A percentile compares a stretch with the other conserved stretches of the same genome.
phyloP scores from a whole-genome alignment of 208 protist species.

The Phytomonas sp. region DNA sequence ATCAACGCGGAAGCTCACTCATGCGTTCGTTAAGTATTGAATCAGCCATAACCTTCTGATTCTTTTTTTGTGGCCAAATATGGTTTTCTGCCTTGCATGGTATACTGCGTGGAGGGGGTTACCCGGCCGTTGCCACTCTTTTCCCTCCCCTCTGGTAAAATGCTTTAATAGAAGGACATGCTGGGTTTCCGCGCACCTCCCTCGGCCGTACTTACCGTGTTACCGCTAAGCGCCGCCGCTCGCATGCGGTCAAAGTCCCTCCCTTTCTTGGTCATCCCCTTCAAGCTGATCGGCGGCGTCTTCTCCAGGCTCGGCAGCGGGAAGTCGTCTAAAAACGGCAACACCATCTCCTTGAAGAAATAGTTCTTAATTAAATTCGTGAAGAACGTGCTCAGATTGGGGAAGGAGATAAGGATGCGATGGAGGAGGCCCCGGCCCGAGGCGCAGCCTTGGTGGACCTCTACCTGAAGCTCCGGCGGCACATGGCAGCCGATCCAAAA shows the following conservation, averaged over 20 bases:
- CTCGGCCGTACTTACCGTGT: background rate
- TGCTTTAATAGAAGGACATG: conserved; percentile 1
- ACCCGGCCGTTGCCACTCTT: background rate
- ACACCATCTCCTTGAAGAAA: conserved; percentile 64
- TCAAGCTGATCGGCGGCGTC: conserved; percentile 29
- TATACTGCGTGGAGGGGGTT: too few relatives aligned
- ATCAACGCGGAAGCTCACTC: too few relatives aligned
- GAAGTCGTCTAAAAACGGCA: conserved; percentile 83
- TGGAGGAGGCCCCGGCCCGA: conserved; percentile 52
- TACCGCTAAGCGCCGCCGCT: conserved; percentile 34
- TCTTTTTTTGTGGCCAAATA: too few relatives aligned
- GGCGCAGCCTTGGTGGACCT: conserved; percentile 55
- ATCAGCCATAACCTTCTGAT: too few relatives aligned
- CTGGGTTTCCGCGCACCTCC: background rate
- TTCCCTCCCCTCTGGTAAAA: background rate
- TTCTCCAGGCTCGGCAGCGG: conserved; percentile 62
- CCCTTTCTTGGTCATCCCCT: conserved; percentile 21
- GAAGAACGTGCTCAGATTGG: conserved; percentile 54
- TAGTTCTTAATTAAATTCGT: conserved; percentile 69
- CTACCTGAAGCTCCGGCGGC: conserved; percentile 39
- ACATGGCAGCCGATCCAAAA: conserved; percentile 76
- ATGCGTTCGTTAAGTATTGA: too few relatives aligned
- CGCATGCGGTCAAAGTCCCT: conserved; percentile 51
- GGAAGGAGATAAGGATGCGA: conserved; percentile 64
- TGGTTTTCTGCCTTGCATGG: too few relatives aligned